Evolutionary conservation across 1,284 basidiomycete species (phyloP), one percentile per base, ranked within the genome.

Genomic region (Irpex sp.): DNA sequence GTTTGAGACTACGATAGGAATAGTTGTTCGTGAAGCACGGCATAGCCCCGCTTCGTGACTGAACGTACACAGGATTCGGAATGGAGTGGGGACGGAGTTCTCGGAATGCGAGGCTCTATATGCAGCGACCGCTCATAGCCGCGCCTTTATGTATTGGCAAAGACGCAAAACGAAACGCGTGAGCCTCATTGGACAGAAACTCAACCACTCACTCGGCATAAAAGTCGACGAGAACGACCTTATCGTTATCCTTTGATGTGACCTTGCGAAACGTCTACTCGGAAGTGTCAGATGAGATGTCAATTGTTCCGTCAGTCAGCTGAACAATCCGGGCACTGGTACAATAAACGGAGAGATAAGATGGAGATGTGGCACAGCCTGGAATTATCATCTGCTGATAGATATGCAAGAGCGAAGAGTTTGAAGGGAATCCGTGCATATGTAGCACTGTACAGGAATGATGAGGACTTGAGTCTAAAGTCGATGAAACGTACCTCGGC

Each of bases 201-300:
- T 43, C n/a, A 53, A 19, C 37, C 13, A 80, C 86, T 54, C 68
- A 90, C 90, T 90, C 83, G 56, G 90, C 90, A 69, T 90, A 88
- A 68, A 92, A 92, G 68, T 92, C 90, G 11, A 90, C 88, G 5
- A 92, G 75, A 36, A 89, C 82, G 37, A 89, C 73, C 62, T 83
- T 82, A 63, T 83, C 79, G 53, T 55, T 55, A 63, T 79, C 78
- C 31, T 67, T 74, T 59, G 60, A 75, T 69, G 64, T 74, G 72
- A 61, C 77, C 63, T 80, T 78, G 51, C 76, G 68, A 68, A 88
- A 86, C 5, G 78, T 83, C 88, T 88, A 61, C 33, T 35, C 31
- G 31, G 39, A 46, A 46, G 39, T n/a, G n/a, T 13, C n/a, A 33
- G 31, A 33, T 33, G 31, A 33, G 31, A 33, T 33, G 31, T 33